Evolutionary conservation across 345 rosid genomes (phyloP).

Genomic region (Aurinia saxatilis): DNA sequence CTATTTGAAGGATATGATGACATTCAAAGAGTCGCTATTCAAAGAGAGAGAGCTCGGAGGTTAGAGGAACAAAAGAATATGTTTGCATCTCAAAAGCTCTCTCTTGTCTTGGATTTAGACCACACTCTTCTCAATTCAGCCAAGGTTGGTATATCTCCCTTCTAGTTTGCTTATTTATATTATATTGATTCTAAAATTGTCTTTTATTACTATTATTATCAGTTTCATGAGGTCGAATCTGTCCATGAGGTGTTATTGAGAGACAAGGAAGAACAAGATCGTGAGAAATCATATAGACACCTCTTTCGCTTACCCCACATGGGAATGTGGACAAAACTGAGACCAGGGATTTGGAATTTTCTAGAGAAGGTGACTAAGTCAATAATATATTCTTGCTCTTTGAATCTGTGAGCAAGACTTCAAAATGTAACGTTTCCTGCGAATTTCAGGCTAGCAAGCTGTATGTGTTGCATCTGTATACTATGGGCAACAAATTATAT

Average conservation of each 20-base stretch:
- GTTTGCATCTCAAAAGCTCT: conserved; percentile 81
- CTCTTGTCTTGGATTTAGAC: conserved; percentile 95
- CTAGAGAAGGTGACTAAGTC: conserved; percentile 67
- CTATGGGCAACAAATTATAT: conserved; percentile 98
- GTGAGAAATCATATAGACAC: conserved; percentile 76
- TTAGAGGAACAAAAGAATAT: conserved; percentile 91
- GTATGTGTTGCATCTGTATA: conserved; percentile 90
- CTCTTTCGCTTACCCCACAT: conserved; percentile 84
- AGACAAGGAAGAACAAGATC: conserved; percentile 94
- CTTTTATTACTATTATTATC: conserved; percentile 5
- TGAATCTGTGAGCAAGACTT: neutral
- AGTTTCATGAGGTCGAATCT: conserved; percentile 85
- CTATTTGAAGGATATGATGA: conserved; percentile 89
- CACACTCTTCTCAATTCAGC: conserved; percentile 99
- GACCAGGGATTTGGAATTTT: conserved; percentile 97
- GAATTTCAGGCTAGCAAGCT: conserved; percentile 76
- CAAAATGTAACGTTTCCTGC: neutral
- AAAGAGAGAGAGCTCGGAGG: conserved; percentile 87
- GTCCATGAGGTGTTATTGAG: conserved; percentile 79
- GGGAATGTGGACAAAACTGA: conserved; percentile 99
- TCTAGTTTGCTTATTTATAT: neutral
- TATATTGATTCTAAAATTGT: neutral
- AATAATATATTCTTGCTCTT: neutral
- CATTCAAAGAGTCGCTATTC: conserved; percentile 81
- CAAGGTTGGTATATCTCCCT: conserved; percentile 43